phyloP scores from a whole-genome alignment of 176 grass and related monocot genomes.

The Avena eriantha region DNA sequence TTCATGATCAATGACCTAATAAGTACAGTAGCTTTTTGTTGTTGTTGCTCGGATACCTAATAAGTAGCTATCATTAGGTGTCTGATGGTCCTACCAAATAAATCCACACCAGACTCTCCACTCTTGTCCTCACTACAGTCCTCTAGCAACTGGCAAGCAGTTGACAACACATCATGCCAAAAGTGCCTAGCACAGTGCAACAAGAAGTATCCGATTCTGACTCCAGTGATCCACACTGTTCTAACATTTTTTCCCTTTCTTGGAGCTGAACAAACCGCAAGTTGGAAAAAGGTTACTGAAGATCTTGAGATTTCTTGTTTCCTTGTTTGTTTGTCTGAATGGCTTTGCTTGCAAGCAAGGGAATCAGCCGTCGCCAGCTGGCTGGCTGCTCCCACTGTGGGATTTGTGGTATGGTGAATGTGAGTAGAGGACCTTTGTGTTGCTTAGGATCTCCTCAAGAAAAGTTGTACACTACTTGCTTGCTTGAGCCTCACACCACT shows the following conservation, averaged over 20 bases:
- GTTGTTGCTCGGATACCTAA: too few species aligned
- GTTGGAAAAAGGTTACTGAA: background rate
- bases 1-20: background rate
- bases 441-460: slow-evolving; percentile 29
- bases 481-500: slow-evolving; percentile 45
- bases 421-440: slow-evolving; percentile 15
- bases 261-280: background rate
- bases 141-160: background rate
- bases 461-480: slow-evolving; percentile 11
- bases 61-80: background rate
- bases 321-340: background rate
- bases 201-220: slow-evolving; percentile 2
- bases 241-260: background rate
- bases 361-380: background rate
- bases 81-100: background rate
- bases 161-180: background rate
- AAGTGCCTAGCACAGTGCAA: background rate
- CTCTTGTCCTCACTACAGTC: background rate
- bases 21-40: background rate
- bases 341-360: slow-evolving; percentile 41
- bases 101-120: slow-evolving; percentile 12
- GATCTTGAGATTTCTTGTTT: slow-evolving; percentile 17
- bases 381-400: background rate
- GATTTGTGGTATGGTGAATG: slow-evolving; percentile 33
- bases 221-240: background rate